Evolutionary conservation across 768 basidiomycete species (phyloP).

Genomic region (Phaeotremella fagi): DNA sequence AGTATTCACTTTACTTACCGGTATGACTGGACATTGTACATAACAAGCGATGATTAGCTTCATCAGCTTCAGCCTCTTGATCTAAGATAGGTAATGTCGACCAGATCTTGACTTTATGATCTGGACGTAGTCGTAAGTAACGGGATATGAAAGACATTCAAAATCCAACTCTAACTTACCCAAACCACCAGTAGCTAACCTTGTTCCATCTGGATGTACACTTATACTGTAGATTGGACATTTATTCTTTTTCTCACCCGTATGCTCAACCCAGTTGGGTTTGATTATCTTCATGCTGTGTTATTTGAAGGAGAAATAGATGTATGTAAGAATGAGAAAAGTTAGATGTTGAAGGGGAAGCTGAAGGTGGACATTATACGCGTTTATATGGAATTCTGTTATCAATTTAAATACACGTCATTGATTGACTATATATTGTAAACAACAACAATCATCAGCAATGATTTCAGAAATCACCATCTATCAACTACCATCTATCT

Average conservation of each 20-base stretch:
- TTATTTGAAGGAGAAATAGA: no score
- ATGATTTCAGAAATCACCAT: not conserved
- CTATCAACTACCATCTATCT: not conserved
- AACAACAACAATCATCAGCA: not conserved
- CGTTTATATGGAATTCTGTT: no score
- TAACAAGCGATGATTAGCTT: constrained; percentile 72
- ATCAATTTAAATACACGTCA: no score
- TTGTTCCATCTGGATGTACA: constrained; percentile 90
- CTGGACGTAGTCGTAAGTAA: constrained; percentile 43
- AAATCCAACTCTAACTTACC: constrained; percentile 31
- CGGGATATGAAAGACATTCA: not conserved
- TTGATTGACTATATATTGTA: no score
- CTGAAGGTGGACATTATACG: no score
- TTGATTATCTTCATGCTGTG: constrained; percentile 46
- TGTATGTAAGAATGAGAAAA: no score
- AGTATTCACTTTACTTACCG: constrained; percentile 52
- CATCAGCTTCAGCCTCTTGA: constrained; percentile 59
- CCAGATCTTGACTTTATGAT: constrained; percentile 96
- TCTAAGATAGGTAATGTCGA: constrained; percentile 91
- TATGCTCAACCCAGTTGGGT: constrained; percentile 45
- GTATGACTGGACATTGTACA: constrained; percentile 91
- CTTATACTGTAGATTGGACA: constrained; percentile 86
- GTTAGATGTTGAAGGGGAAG: no score
- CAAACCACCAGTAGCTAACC: constrained; percentile 94
- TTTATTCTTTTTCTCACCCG: constrained; percentile 61